Evolutionary conservation across 2,329 filamentous ascomycete species (phyloP), one percentile per base, ranked within the genome.

Genomic region (Phoma sp.): DNA sequence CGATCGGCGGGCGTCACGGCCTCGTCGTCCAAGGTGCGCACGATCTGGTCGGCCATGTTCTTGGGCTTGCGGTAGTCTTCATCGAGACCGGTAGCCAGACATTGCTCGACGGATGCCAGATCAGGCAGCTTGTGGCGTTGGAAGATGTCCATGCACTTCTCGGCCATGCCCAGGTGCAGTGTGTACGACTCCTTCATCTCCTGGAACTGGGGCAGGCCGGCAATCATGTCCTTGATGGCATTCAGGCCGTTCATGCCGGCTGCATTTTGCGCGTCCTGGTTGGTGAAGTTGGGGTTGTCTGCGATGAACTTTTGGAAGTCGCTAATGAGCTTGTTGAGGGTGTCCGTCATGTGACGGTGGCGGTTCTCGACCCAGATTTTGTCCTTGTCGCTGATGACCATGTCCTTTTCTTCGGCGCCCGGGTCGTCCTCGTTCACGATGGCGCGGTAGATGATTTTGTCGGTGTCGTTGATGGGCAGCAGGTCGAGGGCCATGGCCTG

Each of bases 401-500:
- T 90, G 39, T 97, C 93, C 74, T 96, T 96, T 57, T 90, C 85
- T 73, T 96, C 86, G 25, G 88, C 85, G 37, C 88, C 85, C 0
- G 81, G 76, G 3, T 84, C 82, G 9, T 89, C 91, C 65, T 92
- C 86, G 62, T 96, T 95, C 60, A 95, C 81, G 2, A 84, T 80
- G 47, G 92, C 93, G 63, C 88, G 88, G 72, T 93, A 99, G 0
- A 89, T 92, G 9, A 96, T 84, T 74, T 95, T 96, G 62, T 96
- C 92, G 22, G 85, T 88, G 49, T 98, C 95, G 67, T 90, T 88
- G 70, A 99, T 92, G 0, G 90, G 89, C 27, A 99, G 79, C 8
- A 99, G 80, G 72, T 99, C 95, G 74, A 97, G 91, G 3, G 92
- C 94, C 94, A 99, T 98, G 45, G 95, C 92, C 76, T 99, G 95